phyloP scores from a whole-genome alignment of 2,329 filamentous ascomycete species.

The Botryotinia globosa region DNA sequence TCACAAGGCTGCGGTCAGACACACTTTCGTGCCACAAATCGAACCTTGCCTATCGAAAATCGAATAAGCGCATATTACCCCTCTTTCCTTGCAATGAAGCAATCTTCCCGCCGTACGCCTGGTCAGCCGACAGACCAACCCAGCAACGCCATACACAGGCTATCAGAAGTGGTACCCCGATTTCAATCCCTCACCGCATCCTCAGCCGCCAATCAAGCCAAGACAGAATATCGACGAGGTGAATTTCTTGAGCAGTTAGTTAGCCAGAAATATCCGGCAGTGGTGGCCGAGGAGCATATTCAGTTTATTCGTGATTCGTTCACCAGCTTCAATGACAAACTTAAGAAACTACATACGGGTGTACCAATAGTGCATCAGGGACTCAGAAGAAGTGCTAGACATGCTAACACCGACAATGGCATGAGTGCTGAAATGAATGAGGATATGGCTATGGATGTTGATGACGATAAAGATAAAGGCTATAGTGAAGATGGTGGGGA shows the following conservation, averaged over 20 bases:
- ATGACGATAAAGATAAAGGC: neutral
- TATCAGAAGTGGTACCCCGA: neutral
- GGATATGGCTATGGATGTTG: neutral
- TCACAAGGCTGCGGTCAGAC: neutral
- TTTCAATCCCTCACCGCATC: neutral
- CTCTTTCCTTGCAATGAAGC: neutral
- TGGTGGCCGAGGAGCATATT: neutral
- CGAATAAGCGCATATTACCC: neutral
- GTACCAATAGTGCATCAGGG: neutral
- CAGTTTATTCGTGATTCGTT: neutral
- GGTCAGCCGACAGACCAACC: neutral
- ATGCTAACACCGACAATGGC: too few species aligned
- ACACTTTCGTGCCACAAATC: too few species aligned
- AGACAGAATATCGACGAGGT: neutral
- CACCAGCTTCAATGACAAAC: neutral
- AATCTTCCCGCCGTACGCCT: neutral
- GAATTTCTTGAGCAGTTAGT: neutral
- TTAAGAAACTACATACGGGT: neutral
- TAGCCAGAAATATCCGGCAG: neutral
- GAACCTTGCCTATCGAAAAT: too few species aligned
- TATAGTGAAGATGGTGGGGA: neutral
- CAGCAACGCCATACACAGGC: neutral
- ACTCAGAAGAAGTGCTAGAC: neutral
- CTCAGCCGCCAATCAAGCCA: neutral
- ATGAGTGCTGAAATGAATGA: neutral